These are phyloP conservation scores for Daedaleopsis nitida DNA, from an alignment of 768 basidiomycete genomes.

Conservation along the genomic window DNA sequence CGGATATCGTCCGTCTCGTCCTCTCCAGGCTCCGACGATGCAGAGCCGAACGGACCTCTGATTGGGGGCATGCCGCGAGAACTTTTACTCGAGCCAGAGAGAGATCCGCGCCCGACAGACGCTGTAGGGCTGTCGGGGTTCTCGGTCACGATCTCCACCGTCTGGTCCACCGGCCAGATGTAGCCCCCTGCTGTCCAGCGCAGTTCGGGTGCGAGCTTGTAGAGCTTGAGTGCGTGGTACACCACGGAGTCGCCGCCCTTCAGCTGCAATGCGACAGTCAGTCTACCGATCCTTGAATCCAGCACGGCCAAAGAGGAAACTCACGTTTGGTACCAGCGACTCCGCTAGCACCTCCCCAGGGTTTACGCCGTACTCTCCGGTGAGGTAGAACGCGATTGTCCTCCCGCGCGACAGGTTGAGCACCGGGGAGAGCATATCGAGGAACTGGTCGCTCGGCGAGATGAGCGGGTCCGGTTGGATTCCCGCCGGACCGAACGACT, in stretches of 20 bases:
- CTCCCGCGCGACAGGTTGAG: constrained; percentile 72
- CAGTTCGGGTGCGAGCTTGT: constrained; percentile 72
- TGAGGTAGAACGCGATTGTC: constrained; percentile 72
- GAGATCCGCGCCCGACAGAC: constrained; percentile 12
- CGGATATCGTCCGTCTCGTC: constrained; percentile 46
- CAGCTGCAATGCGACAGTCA: constrained; percentile 44
- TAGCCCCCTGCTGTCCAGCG: constrained; percentile 85
- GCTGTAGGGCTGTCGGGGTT: constrained; percentile 32
- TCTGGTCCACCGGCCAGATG: constrained; percentile 74
- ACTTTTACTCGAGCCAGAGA: constrained; percentile 20
- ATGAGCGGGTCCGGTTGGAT: constrained; percentile 62
- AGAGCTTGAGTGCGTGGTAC: constrained; percentile 75
- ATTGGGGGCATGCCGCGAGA: constrained; percentile 38
- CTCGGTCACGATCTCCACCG: constrained; percentile 62
- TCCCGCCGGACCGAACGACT: constrained; percentile 59
- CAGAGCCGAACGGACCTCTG: constrained; percentile 47
- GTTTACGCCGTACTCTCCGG: constrained; percentile 67
- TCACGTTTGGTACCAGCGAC: constrained; percentile 67
- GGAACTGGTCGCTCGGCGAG: constrained; percentile 71
- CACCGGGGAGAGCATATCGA: constrained; percentile 71
- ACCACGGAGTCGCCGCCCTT: constrained; percentile 77
- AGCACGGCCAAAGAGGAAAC: constrained; percentile 28
- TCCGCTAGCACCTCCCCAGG: constrained; percentile 73
- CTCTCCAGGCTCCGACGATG: constrained; percentile 42
- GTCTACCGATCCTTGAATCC: background rate